Evolutionary conservation across 306 rosid genomes (phyloP).

Genomic region (Gillenia trifoliata): DNA sequence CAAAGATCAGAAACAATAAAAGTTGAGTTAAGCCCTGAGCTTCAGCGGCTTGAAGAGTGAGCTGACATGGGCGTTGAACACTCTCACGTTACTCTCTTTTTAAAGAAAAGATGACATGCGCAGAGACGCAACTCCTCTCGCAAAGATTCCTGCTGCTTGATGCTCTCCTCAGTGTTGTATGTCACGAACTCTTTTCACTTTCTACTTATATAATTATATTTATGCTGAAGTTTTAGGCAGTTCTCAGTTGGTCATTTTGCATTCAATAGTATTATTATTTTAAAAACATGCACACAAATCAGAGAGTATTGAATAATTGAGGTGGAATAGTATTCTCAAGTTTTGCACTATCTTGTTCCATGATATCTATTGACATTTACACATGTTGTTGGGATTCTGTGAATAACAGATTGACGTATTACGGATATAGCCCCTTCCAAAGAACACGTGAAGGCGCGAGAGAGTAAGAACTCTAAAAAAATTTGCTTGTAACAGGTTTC

Average conservation of each 20-base stretch:
- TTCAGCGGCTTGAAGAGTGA: constrained; percentile 98
- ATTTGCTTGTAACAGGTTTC: constrained; percentile 73
- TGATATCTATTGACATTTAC: background rate
- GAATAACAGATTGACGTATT: constrained; percentile 80
- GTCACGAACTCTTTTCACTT: constrained; percentile 25
- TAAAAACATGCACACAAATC: background rate
- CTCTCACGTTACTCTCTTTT: constrained; percentile 84
- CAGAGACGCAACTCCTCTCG: constrained; percentile 70
- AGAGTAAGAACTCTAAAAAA: constrained; percentile 72
- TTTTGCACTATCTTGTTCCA: background rate
- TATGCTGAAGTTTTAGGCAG: background rate
- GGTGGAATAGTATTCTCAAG: background rate
- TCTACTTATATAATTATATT: background rate
- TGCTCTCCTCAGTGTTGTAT: constrained; percentile 94
- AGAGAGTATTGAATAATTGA: background rate
- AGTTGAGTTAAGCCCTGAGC: constrained; percentile 82
- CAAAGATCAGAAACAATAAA: constrained; percentile 93
- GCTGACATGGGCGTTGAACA: constrained; percentile 90
- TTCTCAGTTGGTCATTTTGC: background rate
- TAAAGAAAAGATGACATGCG: constrained; percentile 93
- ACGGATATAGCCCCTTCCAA: constrained; percentile 89
- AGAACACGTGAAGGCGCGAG: constrained; percentile 48
- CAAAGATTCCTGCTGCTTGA: constrained; percentile 93
- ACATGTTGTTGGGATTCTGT: background rate
- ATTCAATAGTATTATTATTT: background rate